Base-by-base conservation (phyloP, 192 early-diverging fungal genomes). In the Powellomyces hirtus region DNA sequence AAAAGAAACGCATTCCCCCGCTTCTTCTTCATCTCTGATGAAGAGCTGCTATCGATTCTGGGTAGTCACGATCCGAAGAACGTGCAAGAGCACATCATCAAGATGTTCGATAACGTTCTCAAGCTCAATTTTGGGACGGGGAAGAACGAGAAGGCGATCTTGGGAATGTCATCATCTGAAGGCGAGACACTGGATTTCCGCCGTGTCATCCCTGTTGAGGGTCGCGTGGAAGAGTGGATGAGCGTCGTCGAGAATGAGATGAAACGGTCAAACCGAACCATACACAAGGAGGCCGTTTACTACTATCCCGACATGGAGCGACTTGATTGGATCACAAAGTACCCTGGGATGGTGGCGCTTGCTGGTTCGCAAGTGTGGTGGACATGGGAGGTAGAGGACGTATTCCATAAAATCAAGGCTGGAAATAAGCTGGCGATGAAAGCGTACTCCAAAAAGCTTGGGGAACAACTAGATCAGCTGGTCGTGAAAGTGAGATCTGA, bases 321-420 rank as follows among this genome's bases (percentile, higher is more conserved):
- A 24, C 49, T 79, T 13, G 69, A 72, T 6, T 87, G 85, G 85
- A 71, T 87, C n/a, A 64, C 67, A 31, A 45, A 67, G 0, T 84
- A 87, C 60, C 83, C 84, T 57, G 85, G 85, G 20, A 84, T 84
- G 82, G 85, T 87, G 13, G 77, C 76, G 4, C 67, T 87, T 2
- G 82, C 81, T 37, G 81, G 85, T 3, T 75, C 79, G n/a, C 85
- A 87, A 58, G 85, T 87, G 4, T 87, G 85, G 85, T 87, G 85
- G 85, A 87, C 85, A 27, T 87, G 85, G 82, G 85, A 87, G 56
- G 85, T 86, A 0, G 84, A 86, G 37, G 84, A 86, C 61, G 84
- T 83, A 0, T 85, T 85, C 58, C 56, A 66, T 10, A 85, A 85
- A 55, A 85, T 85, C 71, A 80, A 80, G 50, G 37, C 52, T n/a